Evolutionary conservation across 2,329 filamentous ascomycete genomes (phyloP), one percentile per base, ranked within the genome.

Genomic region (Neoscytalidium dimidiatum): DNA sequence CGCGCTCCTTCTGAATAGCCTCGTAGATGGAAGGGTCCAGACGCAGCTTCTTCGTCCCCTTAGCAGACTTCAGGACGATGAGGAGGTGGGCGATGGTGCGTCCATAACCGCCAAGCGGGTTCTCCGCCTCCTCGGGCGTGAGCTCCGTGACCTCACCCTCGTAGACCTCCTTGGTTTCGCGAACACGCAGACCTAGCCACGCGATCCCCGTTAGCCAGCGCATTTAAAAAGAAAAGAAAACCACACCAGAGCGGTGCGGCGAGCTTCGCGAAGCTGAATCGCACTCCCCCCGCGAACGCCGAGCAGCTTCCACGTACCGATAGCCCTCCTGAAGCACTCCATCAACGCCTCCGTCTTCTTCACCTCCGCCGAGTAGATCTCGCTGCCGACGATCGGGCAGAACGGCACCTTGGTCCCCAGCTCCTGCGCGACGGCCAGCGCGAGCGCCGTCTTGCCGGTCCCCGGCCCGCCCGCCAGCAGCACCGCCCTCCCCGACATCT

Each of bases 331-430:
- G 80, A 99, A 99, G 83, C 98, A 98, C 85, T 99, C 95, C 95
- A 98, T 98, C 76, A 99, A 83, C 70, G 96, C 91, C 80, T 99
- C 95, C 57, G 95, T 99, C 88, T 99, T 99, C 88, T 99, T 99
- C 69, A 99, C 94, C 80, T 99, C 95, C 51, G 94, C 90, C 71
- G 92, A 97, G 82, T 97, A 99, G 73, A 99, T 91, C 80, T 99
- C 95, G 83, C 94, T 97, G 72, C 94, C 95, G 62, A 97, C 95
- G 75, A 99, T 98, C 43, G 94, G 94, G 79, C 95, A 97, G 78
- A 99, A 99, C 6, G 95, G 95, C 65, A 99, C 96, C 83, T 97
- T 98, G 57, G 94, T 97, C 71, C 95, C 95, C 69, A 99, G 85
- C 79, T 99, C 95, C 81, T 98, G 95, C 78, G 92, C 96, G 71